These are phyloP conservation scores for Exophiala xenobiotica DNA, from an alignment of 2,329 filamentous ascomycete species.

Conservation along the genomic window DNA sequence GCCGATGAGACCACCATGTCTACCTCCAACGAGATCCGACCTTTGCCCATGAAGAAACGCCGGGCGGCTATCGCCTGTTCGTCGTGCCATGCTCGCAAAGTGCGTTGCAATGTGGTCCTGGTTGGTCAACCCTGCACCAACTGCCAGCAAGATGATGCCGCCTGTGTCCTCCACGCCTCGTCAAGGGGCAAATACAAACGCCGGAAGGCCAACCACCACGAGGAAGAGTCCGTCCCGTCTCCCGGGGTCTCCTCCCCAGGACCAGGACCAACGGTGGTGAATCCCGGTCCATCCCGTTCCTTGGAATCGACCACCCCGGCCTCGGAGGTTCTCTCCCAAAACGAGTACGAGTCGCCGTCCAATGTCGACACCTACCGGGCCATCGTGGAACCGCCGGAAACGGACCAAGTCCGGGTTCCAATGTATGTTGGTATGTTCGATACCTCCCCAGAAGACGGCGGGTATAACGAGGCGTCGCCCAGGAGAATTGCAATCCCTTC, in stretches of 20 bases:
- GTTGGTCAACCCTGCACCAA: constrained; percentile 41
- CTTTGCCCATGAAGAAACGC: too few species aligned
- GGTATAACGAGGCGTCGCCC: background rate
- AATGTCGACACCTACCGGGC: background rate
- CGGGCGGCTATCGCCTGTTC: constrained; percentile 54
- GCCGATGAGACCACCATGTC: too few species aligned
- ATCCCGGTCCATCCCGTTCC: too few species aligned
- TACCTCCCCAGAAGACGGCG: background rate
- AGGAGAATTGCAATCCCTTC: background rate
- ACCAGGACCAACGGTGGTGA: constrained; percentile 8
- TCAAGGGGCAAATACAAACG: constrained; percentile 16
- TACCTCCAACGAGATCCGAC: too few species aligned
- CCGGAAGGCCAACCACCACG: too few species aligned
- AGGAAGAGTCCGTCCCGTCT: too few species aligned
- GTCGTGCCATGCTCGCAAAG: constrained; percentile 53
- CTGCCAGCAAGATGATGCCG: constrained; percentile 33
- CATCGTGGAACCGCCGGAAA: background rate
- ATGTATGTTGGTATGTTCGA: background rate
- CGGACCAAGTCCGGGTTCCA: background rate
- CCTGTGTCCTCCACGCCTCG: constrained; percentile 26
- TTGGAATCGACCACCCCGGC: background rate
- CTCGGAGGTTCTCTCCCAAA: background rate
- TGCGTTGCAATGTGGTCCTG: constrained; percentile 53
- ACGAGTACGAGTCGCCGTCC: background rate
- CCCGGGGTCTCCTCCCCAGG: too few species aligned